Evolutionary conservation across 2,329 filamentous ascomycete genomes (phyloP).

Genomic region (Ustulina deusta): DNA sequence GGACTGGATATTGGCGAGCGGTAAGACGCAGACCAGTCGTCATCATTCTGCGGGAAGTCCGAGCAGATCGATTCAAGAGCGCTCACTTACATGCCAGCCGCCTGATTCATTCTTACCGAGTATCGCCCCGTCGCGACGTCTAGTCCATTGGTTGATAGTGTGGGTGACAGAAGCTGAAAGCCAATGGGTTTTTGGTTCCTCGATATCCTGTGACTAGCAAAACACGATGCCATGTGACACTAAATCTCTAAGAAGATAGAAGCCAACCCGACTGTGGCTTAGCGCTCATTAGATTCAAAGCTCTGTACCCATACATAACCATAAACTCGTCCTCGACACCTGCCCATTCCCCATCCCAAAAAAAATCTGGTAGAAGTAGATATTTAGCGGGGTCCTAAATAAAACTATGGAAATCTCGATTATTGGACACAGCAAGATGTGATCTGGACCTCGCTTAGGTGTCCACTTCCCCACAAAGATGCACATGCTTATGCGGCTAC

Average conservation of each 20-base stretch:
- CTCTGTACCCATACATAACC: not conserved
- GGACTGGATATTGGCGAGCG: not conserved
- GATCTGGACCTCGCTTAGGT: slow-evolving; percentile 29
- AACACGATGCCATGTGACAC: slow-evolving; percentile 31
- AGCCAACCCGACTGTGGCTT: slow-evolving; percentile 1
- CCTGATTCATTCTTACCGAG: not conserved
- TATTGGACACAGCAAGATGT: slow-evolving; percentile 19
- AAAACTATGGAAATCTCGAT: slow-evolving; percentile 23
- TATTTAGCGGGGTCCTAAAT: slow-evolving; percentile 23
- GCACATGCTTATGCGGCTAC: slow-evolving; percentile 33
- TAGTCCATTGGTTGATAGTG: not conserved
- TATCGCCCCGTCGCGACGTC: not conserved
- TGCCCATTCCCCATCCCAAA: slow-evolving; percentile 23
- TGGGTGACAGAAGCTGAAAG: slow-evolving; percentile 8
- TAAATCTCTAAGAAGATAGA: not conserved
- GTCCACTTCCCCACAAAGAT: slow-evolving; percentile 37
- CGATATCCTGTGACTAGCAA: slow-evolving; percentile 15
- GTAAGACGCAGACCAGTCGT: not conserved
- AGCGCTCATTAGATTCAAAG: slow-evolving; percentile 2
- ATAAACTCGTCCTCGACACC: not conserved
- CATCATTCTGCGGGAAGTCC: not conserved
- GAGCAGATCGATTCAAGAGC: not conserved
- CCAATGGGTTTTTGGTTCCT: not conserved
- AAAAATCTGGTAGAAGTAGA: slow-evolving; percentile 9
- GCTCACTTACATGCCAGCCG: not conserved